Evolutionary conservation across 805 yeast species (phyloP), one percentile per base, ranked within the genome.

Genomic region (Sugiyamaella americana): DNA sequence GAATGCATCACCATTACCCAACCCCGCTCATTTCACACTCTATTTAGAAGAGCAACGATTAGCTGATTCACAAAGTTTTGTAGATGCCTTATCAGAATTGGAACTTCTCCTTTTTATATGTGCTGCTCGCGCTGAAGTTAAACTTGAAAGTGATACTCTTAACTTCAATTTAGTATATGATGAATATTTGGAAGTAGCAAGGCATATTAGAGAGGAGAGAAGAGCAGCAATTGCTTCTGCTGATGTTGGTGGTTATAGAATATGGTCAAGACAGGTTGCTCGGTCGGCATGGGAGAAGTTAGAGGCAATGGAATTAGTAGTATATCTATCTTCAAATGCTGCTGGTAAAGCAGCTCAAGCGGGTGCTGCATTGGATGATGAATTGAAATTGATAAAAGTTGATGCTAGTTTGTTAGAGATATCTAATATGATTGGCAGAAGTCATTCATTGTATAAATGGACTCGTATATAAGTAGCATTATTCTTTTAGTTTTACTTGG

Each of bases 161-260:
- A 89, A 87, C 61, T 81, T 88, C 64, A 85, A 84, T 54, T 65
- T 87, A 48, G 84, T 82, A 0, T 83, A 80, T 61, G 80, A 79
- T 26, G 98, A 91, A 61, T 91, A 87, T 62, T 58, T 60, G n/a
- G 68, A 66, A 1, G 73, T 80, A 70, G 69, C 79, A 38, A 73
- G 74, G 46, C 51, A 58, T 0, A 63, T 71, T 47, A 74, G 76
- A 47, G 58, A 66, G 3, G 69, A 69, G 21, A 30, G 43, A n/a
- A 62, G 65, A 41, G 62, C 64, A 2, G 67, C 74, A 10, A 53
- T 44, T 20, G 47, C 41, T 35, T 54, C 44, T 44, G 67, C 35
- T 11, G 21, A 43, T n/a, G 57, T 70, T 26, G 77, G 59, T 8
- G 58, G 72, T 13, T 58, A 71, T 50, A 79, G 82, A 55, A 58